A percentile compares a stretch with the other conserved stretches of the same genome.
Conservation (phyloP, 2,329 filamentous ascomycete species). For the Hymenoscyphus fraxineus region DNA sequence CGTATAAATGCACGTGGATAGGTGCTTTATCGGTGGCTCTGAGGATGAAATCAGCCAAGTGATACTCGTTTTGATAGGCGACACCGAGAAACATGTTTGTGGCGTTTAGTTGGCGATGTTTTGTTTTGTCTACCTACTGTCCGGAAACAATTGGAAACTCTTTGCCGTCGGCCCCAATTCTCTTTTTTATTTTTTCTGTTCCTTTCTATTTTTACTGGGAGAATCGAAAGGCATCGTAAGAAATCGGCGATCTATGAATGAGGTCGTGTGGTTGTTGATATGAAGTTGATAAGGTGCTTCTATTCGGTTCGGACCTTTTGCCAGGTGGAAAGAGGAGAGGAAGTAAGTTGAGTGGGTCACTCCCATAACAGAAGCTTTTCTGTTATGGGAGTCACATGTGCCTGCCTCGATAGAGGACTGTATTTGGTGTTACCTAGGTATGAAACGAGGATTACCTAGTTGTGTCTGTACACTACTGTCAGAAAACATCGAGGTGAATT, state of each 20-base stretch:
- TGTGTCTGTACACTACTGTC: no score
- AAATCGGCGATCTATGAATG: background rate
- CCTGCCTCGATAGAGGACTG: no score
- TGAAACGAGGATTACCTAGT: no score
- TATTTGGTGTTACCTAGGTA: no score
- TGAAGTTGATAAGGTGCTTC: background rate
- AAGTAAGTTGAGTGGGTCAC: no score
- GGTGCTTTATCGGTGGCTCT: background rate
- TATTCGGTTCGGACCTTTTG: no score
- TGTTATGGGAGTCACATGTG: no score
- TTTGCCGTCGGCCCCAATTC: background rate
- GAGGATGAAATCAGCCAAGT: background rate
- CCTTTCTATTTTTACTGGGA: background rate
- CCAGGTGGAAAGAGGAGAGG: no score
- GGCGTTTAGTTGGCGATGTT: background rate
- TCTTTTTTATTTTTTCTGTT: background rate
- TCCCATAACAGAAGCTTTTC: no score
- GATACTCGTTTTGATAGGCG: background rate
- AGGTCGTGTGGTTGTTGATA: background rate
- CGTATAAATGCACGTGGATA: background rate
- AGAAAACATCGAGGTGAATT: no score
- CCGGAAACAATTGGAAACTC: background rate
- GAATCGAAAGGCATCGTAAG: background rate
- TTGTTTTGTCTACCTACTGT: background rate
- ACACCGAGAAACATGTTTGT: background rate